phyloP scores from a whole-genome alignment of 345 rosid species.

The Eucalyptus polybractea region DNA sequence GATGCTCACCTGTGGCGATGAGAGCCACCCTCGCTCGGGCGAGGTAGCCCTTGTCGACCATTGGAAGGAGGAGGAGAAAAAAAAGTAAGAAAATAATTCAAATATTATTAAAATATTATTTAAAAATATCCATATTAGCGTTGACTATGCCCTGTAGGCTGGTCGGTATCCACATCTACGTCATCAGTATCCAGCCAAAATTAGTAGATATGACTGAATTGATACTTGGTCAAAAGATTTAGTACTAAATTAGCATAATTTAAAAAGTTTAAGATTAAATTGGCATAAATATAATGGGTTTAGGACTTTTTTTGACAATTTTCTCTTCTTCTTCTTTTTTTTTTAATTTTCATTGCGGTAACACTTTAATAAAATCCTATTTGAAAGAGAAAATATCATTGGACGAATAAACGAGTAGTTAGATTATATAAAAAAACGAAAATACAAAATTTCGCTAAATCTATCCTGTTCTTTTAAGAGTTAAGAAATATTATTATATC shows the following conservation, averaged over 20 bases:
- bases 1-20: neutral
- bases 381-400: neutral
- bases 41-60: neutral
- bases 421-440: neutral
- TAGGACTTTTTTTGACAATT: neutral
- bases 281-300: neutral
- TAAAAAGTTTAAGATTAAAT: too few species aligned
- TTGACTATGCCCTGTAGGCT: fast-evolving
- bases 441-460: neutral
- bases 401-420: neutral
- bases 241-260: too few species aligned
- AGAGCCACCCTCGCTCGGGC: neutral
- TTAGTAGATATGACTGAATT: neutral
- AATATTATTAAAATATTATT: too few species aligned
- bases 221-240: neutral
- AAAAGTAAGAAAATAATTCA: too few species aligned
- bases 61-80: neutral
- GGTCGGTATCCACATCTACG: fast-evolving
- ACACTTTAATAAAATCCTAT: neutral
- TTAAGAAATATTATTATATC: neutral
- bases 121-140: too few species aligned
- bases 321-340: too few species aligned
- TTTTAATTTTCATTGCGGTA: too few species aligned
- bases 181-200: fast-evolving
- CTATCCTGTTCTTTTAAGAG: neutral